Evolutionary conservation across 192 early-diverging fungal species (phyloP).

Genomic region (Coemansia sp.): DNA sequence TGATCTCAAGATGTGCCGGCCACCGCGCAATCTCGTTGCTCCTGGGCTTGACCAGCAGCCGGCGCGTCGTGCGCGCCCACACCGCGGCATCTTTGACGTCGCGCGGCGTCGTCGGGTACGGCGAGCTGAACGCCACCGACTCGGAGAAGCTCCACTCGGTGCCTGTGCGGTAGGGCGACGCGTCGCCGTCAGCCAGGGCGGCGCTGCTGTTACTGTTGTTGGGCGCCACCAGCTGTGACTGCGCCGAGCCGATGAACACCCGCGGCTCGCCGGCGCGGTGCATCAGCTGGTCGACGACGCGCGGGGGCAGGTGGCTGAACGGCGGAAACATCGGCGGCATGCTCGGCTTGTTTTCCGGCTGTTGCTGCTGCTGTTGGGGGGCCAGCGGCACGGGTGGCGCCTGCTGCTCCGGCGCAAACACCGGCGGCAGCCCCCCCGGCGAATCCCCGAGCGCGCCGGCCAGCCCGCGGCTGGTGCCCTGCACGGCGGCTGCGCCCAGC

Average conservation of each 20-base stretch:
- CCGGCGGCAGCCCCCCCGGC: no score
- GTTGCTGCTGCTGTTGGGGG: background rate
- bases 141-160: slow-evolving; percentile 53
- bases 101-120: slow-evolving; percentile 30
- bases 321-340: slow-evolving; percentile 54
- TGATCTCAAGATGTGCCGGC: slow-evolving; percentile 39
- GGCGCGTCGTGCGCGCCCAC: slow-evolving; percentile 14
- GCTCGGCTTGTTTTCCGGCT: background rate
- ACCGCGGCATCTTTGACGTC: slow-evolving; percentile 24
- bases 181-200: no score
- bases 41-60: slow-evolving; percentile 26
- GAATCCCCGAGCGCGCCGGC: background rate
- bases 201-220: no score
- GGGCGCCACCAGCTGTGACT: slow-evolving; percentile 30
- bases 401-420: no score
- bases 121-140: slow-evolving; percentile 52
- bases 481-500: background rate
- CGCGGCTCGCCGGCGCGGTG: slow-evolving; percentile 55
- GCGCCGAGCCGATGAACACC: slow-evolving; percentile 41
- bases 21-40: slow-evolving; percentile 38
- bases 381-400: background rate
- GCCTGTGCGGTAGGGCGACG: slow-evolving; percentile 46
- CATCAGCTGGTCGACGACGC: slow-evolving; percentile 44
- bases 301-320: slow-evolving; percentile 53
- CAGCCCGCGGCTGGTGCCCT: background rate